Base-by-base conservation (phyloP, 306 rosid species). In the Albizia julibrissin region DNA sequence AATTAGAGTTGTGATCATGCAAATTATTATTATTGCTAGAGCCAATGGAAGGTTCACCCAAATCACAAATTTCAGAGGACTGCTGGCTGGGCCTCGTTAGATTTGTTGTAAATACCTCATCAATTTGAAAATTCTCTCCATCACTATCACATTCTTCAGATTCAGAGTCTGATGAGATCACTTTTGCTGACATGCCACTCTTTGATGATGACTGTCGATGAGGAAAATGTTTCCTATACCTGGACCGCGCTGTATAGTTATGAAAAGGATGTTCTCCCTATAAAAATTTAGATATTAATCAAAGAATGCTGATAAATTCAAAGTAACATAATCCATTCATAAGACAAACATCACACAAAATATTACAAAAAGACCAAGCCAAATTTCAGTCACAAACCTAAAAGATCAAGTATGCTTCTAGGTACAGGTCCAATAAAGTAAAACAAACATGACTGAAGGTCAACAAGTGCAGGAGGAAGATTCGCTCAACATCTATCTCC, bases 201-300 rank as follows among this genome's bases (percentile, higher is more conserved):
- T 72, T 72, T 86, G 72, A 42, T 49, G 75, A 86, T 62, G 88
- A 83, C 47, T 68, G 43, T 73, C 86, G 88, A 46, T 27, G 71
- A 71, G 71, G 89, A 72, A 81, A 50, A 29, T 83, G 83, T 69
- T 54, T 90, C 87, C 97, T 89, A 85, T 93, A 95, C 85, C 77
- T 89, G 69, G 97, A 88, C 68, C 98, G 84, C 72, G 93, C 79
- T 47, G 98, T 95, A 83, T 95, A 95, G 79, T 95, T 95, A 87
- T 95, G 99, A 85, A 95, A 93, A 87, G 96, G 96, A 83, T 92
- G 92, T 40, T 86, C 91, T 61, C 98, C 99, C 99, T 95, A 80
- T 80, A 74, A 59, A 74, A 69, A 43, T 24, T 3, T 13, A 62
- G 19, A 62, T 3, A 67, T 27, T 29, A 64, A 64, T 29, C 69